Percentiles rank a stretch among this genome's conserved stretches.
Evolutionary conservation across 306 rosid species (phyloP).

Genomic region (Rosa persica): DNA sequence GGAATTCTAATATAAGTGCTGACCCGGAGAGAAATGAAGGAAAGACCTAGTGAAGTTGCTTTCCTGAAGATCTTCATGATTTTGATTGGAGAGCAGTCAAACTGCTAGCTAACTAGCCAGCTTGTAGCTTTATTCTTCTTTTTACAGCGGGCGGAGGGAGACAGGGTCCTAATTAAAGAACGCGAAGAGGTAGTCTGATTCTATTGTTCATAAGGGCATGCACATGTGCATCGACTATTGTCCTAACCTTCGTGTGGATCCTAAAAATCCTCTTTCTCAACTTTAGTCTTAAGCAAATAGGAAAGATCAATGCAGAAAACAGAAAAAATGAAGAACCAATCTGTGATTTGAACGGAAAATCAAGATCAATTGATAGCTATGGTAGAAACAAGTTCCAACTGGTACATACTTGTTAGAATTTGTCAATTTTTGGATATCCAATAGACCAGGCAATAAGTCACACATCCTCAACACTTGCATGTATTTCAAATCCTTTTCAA

Average conservation of each 20-base stretch:
- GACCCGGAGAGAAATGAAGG: neutral
- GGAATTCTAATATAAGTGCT: too few relatives aligned
- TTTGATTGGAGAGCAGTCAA: too few relatives aligned
- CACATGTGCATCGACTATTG: conserved; percentile 47
- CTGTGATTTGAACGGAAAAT: neutral
- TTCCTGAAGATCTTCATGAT: neutral
- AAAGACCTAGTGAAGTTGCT: neutral
- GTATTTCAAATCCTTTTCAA: too few relatives aligned
- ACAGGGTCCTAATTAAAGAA: too few relatives aligned
- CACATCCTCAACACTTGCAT: too few relatives aligned
- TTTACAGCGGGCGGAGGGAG: too few relatives aligned
- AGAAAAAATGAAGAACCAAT: too few relatives aligned
- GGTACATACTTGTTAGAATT: too few relatives aligned
- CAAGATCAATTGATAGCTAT: neutral
- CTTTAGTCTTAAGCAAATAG: conserved; percentile 24
- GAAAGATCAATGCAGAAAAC: neutral
- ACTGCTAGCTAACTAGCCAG: neutral
- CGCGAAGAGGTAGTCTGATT: conserved; percentile 58
- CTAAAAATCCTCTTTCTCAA: conserved; percentile 75
- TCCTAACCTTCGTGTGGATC: conserved; percentile 75
- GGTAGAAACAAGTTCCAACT: neutral
- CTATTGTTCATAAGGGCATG: conserved; percentile 58
- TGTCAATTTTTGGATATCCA: too few relatives aligned
- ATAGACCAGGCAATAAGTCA: too few relatives aligned
- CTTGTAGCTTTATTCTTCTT: neutral